Evolutionary conservation across 2,329 filamentous ascomycete genomes (phyloP).

Genomic region (Cordyceps pruinosa): DNA sequence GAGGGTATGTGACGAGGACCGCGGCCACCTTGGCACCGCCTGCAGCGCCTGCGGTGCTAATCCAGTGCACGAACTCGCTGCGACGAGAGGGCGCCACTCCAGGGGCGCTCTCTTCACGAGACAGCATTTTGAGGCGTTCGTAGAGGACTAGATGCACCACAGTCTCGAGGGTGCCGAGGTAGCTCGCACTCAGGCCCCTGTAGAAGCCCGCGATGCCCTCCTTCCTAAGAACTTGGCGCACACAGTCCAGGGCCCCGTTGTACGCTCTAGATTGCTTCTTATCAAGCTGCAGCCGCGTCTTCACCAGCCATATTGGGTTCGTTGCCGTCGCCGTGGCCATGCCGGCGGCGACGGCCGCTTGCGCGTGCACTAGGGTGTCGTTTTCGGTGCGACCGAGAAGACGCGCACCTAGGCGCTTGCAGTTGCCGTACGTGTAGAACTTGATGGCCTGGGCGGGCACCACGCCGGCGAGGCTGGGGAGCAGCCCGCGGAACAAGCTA

Average conservation of each 20-base stretch:
- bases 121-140: constrained; percentile 73
- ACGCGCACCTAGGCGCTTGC: constrained; percentile 73
- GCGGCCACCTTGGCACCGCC: constrained; percentile 82
- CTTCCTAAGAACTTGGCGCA: constrained; percentile 69
- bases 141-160: constrained; percentile 92
- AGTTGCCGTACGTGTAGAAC: constrained; percentile 89
- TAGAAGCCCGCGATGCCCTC: constrained; percentile 80
- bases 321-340: constrained; percentile 84
- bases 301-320: constrained; percentile 95
- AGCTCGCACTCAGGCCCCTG: constrained; percentile 83
- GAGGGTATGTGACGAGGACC: constrained; percentile 79
- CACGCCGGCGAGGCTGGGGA: constrained; percentile 82
- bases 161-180: constrained; percentile 82
- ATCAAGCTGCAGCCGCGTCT: constrained; percentile 87
- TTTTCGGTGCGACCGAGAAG: constrained; percentile 65
- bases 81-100: constrained; percentile 28
- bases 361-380: constrained; percentile 68
- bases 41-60: constrained; percentile 66
- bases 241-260: constrained; percentile 80
- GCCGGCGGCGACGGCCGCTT: constrained; percentile 69
- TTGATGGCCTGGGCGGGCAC: constrained; percentile 87
- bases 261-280: constrained; percentile 68
- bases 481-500: constrained; percentile 86
- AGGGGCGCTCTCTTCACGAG: constrained; percentile 53
- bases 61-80: constrained; percentile 50